Evolutionary conservation across 768 basidiomycete species (phyloP).

Genomic region (Suillus brevipes): DNA sequence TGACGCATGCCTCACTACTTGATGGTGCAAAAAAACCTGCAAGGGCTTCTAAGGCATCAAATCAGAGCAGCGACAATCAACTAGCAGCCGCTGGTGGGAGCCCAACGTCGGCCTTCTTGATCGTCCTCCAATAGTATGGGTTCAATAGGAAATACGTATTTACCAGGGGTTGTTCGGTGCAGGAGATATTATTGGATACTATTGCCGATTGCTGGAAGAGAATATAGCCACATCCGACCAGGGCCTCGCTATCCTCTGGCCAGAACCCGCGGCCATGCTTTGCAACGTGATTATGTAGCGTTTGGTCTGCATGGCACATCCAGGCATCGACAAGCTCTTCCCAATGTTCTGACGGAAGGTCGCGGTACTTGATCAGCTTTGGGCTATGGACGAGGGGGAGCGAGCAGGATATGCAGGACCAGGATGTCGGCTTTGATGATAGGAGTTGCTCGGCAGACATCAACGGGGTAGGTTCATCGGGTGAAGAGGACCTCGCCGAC

Average conservation of each 20-base stretch:
- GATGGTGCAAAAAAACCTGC: slow-evolving; percentile 46
- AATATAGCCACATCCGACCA: slow-evolving; percentile 90
- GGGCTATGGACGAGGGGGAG: slow-evolving; percentile 62
- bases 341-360: slow-evolving; percentile 96
- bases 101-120: slow-evolving; percentile 92
- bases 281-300: slow-evolving; percentile 67
- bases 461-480: slow-evolving; percentile 45
- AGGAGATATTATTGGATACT: neutral
- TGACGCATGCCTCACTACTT: slow-evolving; percentile 20
- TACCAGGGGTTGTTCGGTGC: slow-evolving; percentile 50
- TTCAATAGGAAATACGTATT: slow-evolving; percentile 34
- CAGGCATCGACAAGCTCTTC: slow-evolving; percentile 95
- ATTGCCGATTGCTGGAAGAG: slow-evolving; percentile 45
- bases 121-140: slow-evolving; percentile 52
- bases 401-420: slow-evolving; percentile 80
- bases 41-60: slow-evolving; percentile 49
- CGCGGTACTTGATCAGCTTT: slow-evolving; percentile 59
- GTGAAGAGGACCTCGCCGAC: slow-evolving; percentile 5
- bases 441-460: slow-evolving; percentile 72
- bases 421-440: slow-evolving; percentile 55
- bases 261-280: slow-evolving; percentile 71
- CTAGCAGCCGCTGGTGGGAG: slow-evolving; percentile 60
- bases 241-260: slow-evolving; percentile 68
- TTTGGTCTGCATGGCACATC: slow-evolving; percentile 96
- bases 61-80: slow-evolving; percentile 21